These are phyloP conservation scores for Globisporangium solare DNA, from an alignment of 352 stramenopile species.

Conservation along the genomic window DNA sequence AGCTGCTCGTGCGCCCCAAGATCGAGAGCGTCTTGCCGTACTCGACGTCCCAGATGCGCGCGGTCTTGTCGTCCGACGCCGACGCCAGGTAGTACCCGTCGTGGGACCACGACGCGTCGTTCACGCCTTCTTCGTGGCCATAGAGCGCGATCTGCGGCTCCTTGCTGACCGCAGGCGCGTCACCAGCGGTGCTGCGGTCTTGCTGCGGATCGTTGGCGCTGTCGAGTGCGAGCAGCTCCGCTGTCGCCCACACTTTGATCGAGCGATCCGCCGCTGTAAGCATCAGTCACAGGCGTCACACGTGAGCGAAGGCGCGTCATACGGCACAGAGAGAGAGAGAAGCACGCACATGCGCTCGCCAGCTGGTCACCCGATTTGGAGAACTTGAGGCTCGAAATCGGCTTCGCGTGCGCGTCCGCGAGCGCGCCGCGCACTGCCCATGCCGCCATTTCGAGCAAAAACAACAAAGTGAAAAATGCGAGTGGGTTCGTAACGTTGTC, in stretches of 20 bases:
- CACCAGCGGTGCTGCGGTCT: neutral
- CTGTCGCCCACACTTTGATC: slow-evolving; percentile 70
- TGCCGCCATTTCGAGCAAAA: neutral
- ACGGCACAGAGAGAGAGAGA: neutral
- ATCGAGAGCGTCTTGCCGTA: slow-evolving; percentile 65
- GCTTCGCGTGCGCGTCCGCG: slow-evolving; percentile 45
- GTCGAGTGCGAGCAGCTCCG: slow-evolving; percentile 15
- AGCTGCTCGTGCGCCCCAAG: slow-evolving; percentile 51
- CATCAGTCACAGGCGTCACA: neutral
- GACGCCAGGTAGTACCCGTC: slow-evolving; percentile 88
- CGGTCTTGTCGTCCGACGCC: slow-evolving; percentile 94
- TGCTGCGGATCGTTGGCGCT: neutral
- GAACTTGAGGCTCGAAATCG: slow-evolving; percentile 78
- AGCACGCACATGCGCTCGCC: slow-evolving; percentile 61
- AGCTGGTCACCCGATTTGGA: slow-evolving; percentile 42
- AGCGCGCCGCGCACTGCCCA: slow-evolving; percentile 11
- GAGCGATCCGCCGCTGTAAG: slow-evolving; percentile 63
- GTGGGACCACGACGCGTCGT: slow-evolving; percentile 89
- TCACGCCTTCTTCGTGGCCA: slow-evolving; percentile 93
- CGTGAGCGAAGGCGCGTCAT: neutral
- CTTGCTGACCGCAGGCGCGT: neutral
- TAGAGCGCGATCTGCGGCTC: slow-evolving; percentile 38
- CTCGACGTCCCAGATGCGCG: slow-evolving; percentile 94
- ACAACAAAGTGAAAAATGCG: too few species aligned
- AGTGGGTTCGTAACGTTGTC: too few species aligned